These are phyloP conservation scores for Parastagonospora nodorum DNA, from an alignment of 2,329 filamentous ascomycete species.

Conservation along the genomic window DNA sequence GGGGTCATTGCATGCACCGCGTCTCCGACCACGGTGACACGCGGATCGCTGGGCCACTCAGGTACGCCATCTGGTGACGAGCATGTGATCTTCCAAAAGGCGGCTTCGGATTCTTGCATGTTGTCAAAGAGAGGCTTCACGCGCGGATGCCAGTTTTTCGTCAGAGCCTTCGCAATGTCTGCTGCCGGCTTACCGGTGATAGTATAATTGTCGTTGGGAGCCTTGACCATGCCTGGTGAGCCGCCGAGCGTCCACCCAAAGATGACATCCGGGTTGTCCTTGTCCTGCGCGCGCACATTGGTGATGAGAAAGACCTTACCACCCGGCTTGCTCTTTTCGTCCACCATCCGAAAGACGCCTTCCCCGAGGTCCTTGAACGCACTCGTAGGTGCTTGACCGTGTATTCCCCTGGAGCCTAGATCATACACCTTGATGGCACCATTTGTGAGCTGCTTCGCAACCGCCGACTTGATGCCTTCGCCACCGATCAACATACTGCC, in stretches of 20 bases:
- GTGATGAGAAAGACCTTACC: conserved; percentile 63
- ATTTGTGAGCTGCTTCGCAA: conserved; percentile 64
- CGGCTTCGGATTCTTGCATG: conserved; percentile 62
- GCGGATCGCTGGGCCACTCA: conserved; percentile 62
- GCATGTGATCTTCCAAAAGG: conserved; percentile 71
- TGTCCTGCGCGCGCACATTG: conserved; percentile 65
- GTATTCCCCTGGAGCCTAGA: conserved; percentile 66
- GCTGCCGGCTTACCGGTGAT: conserved; percentile 63
- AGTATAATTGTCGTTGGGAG: conserved; percentile 65
- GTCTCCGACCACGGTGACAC: conserved; percentile 55
- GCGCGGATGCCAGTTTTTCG: conserved; percentile 60
- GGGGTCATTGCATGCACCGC: conserved; percentile 55
- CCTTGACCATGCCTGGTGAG: conserved; percentile 60
- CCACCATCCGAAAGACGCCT: conserved; percentile 64
- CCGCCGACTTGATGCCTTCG: conserved; percentile 66
- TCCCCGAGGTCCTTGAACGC: conserved; percentile 67
- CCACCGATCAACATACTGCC: conserved; percentile 65
- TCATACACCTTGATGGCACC: conserved; percentile 67
- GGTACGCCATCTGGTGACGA: conserved; percentile 65
- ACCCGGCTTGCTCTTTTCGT: conserved; percentile 51
- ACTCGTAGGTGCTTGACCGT: conserved; percentile 66
- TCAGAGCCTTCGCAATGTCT: conserved; percentile 61
- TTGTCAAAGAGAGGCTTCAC: conserved; percentile 63
- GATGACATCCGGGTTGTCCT: conserved; percentile 60
- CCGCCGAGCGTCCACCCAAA: conserved; percentile 70